phyloP scores from a whole-genome alignment of 75 land plant species.

The Sequoiadendron giganteum region DNA sequence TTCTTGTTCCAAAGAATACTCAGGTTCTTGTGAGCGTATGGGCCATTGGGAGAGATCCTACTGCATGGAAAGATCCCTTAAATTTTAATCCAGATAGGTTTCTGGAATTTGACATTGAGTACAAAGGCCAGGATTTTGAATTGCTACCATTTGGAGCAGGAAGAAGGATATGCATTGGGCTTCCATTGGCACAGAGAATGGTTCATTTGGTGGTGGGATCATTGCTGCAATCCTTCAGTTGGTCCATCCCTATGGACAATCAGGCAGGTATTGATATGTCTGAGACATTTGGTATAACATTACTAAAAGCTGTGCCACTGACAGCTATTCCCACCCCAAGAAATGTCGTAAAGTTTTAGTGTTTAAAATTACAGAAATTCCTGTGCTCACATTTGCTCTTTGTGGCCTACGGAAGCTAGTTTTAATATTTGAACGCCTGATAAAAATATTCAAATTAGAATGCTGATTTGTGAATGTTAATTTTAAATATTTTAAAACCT shows the following conservation, averaged over 20 bases:
- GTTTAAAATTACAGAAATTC: too few relatives aligned
- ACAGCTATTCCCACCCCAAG: conserved; percentile 2
- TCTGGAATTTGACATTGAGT: not conserved
- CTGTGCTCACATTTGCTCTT: too few relatives aligned
- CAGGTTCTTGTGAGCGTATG: conserved; percentile 9
- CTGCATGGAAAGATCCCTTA: not conserved
- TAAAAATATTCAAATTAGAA: too few relatives aligned
- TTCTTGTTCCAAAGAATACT: conserved; percentile 3
- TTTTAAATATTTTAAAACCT: too few relatives aligned
- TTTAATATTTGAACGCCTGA: too few relatives aligned
- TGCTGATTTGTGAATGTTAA: too few relatives aligned
- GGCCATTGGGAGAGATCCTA: conserved; percentile 12
- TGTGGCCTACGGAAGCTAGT: too few relatives aligned
- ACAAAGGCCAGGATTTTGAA: conserved; percentile 16
- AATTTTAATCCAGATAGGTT: conserved; percentile 13
- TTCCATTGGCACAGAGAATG: conserved; percentile 14
- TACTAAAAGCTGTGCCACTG: conserved; percentile 10
- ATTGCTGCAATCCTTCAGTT: conserved; percentile 15
- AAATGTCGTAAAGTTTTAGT: not conserved
- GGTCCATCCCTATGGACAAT: conserved; percentile 12
- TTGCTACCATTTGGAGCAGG: conserved; percentile 29
- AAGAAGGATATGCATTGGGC: conserved; percentile 21
- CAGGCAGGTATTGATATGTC: not conserved
- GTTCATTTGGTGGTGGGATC: conserved; percentile 15
- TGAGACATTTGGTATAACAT: not conserved